Conservation (phyloP, 352 stramenopile species). For the Phytophthora cryptogea region DNA sequence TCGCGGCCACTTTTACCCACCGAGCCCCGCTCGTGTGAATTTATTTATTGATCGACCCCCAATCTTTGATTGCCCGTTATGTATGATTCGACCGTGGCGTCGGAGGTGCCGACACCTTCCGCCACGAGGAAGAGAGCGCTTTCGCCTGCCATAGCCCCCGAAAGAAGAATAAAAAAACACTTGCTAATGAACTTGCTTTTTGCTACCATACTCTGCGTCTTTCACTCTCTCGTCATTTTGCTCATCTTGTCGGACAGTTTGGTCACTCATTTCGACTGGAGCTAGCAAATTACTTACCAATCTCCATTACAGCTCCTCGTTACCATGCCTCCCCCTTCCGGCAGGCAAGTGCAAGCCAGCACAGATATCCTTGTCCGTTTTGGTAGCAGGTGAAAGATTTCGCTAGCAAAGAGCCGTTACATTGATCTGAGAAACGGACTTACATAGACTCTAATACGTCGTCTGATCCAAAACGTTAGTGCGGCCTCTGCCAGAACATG, state of each 20-base stretch:
- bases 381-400: slow-evolving; percentile 30
- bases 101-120: slow-evolving; percentile 4
- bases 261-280: slow-evolving; percentile 9
- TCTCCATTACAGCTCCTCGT: slow-evolving; percentile 11
- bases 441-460: slow-evolving; percentile 20
- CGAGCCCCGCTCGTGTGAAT: slow-evolving; percentile 32
- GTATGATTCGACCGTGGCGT: slow-evolving; percentile 40
- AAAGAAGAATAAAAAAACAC: slow-evolving; percentile 17
- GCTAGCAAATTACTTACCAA: slow-evolving; percentile 15
- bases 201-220: slow-evolving; percentile 3
- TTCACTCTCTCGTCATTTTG: not conserved
- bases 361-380: slow-evolving; percentile 19
- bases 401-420: slow-evolving; percentile 31
- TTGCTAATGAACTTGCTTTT: slow-evolving; percentile 44
- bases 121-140: slow-evolving; percentile 13
- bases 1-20: slow-evolving; percentile 15
- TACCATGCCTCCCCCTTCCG: not conserved
- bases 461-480: slow-evolving; percentile 29
- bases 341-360: slow-evolving; percentile 7
- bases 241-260: slow-evolving; percentile 4
- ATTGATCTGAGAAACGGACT: slow-evolving; percentile 13
- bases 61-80: slow-evolving; percentile 44
- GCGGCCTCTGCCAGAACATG: slow-evolving; percentile 80
- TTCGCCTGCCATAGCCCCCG: slow-evolving; percentile 18
- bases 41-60: slow-evolving; percentile 51